These are phyloP conservation scores for Penicillium simplicissimum DNA, from an alignment of 495 filamentous ascomycete species.

Conservation along the genomic window DNA sequence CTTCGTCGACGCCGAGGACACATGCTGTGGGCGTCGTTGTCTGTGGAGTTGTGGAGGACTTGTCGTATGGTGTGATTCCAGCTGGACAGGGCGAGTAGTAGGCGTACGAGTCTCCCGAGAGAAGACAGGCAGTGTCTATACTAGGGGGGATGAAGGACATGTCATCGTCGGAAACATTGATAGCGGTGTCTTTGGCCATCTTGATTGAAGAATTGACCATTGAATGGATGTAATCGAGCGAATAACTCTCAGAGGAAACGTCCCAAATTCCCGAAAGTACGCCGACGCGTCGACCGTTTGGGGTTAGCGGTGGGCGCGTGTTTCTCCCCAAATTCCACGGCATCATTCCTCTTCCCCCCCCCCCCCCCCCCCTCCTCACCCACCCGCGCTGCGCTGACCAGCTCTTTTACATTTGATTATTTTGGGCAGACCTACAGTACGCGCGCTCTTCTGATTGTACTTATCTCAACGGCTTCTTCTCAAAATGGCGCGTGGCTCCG, in stretches of 20 bases:
- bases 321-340: conserved; percentile 31
- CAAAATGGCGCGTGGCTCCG: conserved; percentile 49
- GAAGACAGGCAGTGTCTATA: conserved; percentile 59
- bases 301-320: conserved; percentile 44
- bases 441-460: neutral
- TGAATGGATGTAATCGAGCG: neutral
- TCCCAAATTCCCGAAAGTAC: conserved; percentile 13
- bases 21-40: conserved; percentile 47
- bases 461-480: neutral
- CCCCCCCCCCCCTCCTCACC: conserved; percentile 29
- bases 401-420: neutral
- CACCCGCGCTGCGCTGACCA: conserved; percentile 3
- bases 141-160: conserved; percentile 75
- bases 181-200: conserved; percentile 8
- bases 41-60: conserved; percentile 19
- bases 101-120: conserved; percentile 77
- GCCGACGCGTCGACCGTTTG: conserved; percentile 44
- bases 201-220: neutral
- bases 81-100: conserved; percentile 72
- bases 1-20: conserved; percentile 91
- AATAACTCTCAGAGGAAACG: neutral
- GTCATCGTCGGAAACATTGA: conserved; percentile 10
- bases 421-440: neutral
- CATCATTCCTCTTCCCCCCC: conserved; percentile 30
- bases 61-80: conserved; percentile 44